phyloP scores from a whole-genome alignment of 345 rosid species.

The Kandelia obovata region DNA sequence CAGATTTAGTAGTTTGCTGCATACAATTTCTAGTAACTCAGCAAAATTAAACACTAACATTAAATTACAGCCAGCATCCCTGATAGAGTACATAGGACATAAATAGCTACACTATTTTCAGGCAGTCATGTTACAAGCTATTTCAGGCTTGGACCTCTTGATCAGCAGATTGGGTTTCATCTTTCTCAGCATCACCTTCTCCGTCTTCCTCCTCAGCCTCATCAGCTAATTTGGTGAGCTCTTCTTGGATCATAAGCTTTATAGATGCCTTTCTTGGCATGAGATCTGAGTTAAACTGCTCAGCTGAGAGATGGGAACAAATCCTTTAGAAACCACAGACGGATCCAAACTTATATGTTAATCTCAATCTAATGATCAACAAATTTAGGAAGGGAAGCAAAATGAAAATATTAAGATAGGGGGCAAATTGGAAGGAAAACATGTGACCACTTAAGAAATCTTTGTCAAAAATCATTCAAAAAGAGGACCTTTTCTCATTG shows the following conservation, averaged over 20 bases:
- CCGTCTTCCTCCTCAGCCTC: conserved; percentile 66
- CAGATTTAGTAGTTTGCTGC: not conserved
- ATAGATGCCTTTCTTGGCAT: conserved; percentile 60
- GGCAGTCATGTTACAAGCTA: conserved; percentile 8
- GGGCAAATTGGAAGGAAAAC: no score
- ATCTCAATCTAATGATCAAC: not conserved
- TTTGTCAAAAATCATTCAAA: no score
- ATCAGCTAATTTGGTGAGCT: conserved; percentile 83
- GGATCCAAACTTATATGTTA: not conserved
- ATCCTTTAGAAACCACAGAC: not conserved
- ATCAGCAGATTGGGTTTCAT: conserved; percentile 15
- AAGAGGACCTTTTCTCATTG: no score
- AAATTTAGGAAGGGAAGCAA: not conserved
- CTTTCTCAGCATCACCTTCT: conserved; percentile 39
- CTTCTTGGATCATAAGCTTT: conserved; percentile 81
- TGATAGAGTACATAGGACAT: not conserved
- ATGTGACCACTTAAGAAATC: no score
- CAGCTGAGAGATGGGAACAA: conserved; percentile 41
- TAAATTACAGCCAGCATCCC: conserved; percentile 10
- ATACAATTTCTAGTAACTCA: conserved; percentile 6
- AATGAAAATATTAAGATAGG: no score
- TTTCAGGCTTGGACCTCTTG: conserved; percentile 29
- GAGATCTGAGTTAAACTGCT: conserved; percentile 42
- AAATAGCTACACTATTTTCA: conserved; percentile 10
- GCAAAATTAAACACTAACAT: conserved; percentile 16